A percentile compares a stretch with the other conserved stretches of the same genome.
phyloP scores from a whole-genome alignment of 106 monocot species.

The Dactylorhiza incarnata region DNA sequence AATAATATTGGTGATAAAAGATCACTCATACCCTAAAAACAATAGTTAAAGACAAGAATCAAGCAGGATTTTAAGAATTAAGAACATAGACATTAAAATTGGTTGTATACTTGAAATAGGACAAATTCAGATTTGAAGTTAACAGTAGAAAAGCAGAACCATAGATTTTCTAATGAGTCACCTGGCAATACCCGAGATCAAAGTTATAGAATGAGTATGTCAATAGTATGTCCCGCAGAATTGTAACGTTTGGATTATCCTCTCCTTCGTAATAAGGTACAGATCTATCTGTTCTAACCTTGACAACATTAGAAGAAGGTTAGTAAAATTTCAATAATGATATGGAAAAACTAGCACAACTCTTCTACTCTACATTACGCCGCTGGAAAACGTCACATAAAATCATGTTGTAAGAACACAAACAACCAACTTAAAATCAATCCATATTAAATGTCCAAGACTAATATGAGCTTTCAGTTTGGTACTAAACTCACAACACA shows the following conservation, averaged over 20 bases:
- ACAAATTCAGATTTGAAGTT: neutral
- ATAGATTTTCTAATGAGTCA: slow-evolving; percentile 14
- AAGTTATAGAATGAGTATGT: slow-evolving; percentile 99
- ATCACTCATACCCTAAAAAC: slow-evolving; percentile 53
- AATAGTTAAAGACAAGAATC: neutral
- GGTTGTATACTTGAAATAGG: neutral
- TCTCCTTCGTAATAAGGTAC: slow-evolving; percentile 85
- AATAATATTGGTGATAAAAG: slow-evolving; percentile 48
- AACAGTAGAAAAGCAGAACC: neutral
- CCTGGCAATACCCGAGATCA: slow-evolving; percentile 98
- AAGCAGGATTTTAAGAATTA: neutral
- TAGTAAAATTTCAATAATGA: neutral
- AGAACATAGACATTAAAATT: neutral
- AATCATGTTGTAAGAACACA: neutral
- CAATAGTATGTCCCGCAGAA: slow-evolving; percentile 80
- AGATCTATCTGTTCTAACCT: slow-evolving; percentile 95
- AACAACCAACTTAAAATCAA: too few species aligned
- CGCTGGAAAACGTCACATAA: neutral
- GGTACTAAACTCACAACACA: too few species aligned
- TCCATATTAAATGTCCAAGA: too few species aligned
- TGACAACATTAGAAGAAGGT: slow-evolving; percentile 9
- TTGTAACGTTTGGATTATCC: slow-evolving; percentile 65
- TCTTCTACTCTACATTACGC: neutral
- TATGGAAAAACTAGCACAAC: neutral
- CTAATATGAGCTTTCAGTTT: too few species aligned